Percentiles rank a stretch among this genome's conserved stretches.
These are phyloP conservation scores for Hanseniaspora uvarum DNA, from an alignment of 1,139 yeast genomes.

Conservation along the genomic window DNA sequence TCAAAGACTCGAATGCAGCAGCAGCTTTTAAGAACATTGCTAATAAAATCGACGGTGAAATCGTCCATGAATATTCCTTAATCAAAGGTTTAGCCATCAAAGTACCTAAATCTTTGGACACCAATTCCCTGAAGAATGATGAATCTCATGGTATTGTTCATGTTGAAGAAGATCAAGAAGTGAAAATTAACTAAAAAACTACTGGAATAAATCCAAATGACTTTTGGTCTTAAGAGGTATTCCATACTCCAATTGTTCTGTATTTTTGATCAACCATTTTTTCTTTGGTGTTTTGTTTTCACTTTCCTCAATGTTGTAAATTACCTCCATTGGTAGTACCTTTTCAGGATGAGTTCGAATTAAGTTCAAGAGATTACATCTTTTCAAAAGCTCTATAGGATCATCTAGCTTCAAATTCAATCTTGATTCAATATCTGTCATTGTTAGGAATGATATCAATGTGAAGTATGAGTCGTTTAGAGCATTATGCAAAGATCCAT, in stretches of 20 bases:
- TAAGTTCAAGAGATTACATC: neutral
- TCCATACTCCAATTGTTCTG: conserved; percentile 14
- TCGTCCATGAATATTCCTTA: conserved; percentile 52
- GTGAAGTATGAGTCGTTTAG: conserved; percentile 78
- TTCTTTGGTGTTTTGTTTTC: neutral
- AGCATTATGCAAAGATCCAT: conserved; percentile 62
- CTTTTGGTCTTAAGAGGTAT: neutral
- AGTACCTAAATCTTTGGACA: conserved; percentile 24
- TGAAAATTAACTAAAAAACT: conserved; percentile 12
- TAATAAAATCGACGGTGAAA: conserved; percentile 47
- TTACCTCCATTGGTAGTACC: conserved; percentile 3
- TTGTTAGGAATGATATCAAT: conserved; percentile 41
- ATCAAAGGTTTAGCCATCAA: conserved; percentile 51
- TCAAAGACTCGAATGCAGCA: conserved; percentile 26
- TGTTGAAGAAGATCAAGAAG: conserved; percentile 27
- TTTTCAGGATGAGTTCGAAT: neutral
- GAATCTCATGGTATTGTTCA: conserved; percentile 24
- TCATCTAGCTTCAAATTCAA: conserved; percentile 29
- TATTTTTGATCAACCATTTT: neutral
- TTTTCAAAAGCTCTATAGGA: conserved; percentile 6
- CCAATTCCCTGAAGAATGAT: conserved; percentile 22
- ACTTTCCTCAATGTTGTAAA: neutral
- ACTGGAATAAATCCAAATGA: neutral
- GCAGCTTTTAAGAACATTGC: conserved; percentile 25
- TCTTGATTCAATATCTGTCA: conserved; percentile 48